Evolutionary conservation across 768 basidiomycete genomes (phyloP).

Genomic region (Udeniomyces megalosporus): DNA sequence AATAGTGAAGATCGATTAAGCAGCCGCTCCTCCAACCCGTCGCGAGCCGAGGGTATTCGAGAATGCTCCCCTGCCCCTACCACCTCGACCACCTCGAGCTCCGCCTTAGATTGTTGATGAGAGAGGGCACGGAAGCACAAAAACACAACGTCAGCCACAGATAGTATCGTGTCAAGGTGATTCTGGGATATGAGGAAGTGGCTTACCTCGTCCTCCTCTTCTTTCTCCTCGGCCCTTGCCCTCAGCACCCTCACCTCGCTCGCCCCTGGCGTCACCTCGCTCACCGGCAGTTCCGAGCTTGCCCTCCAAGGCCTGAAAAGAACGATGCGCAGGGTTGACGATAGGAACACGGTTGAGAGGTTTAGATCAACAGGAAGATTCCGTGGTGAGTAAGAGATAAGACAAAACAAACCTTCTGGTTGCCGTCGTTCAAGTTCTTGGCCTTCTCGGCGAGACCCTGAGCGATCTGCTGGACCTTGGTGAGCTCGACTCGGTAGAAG

Average conservation of each 20-base stretch:
- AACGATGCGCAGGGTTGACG: no score
- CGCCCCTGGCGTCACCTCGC: constrained; percentile 34
- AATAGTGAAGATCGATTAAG: no score
- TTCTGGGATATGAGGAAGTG: background rate
- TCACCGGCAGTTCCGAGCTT: constrained; percentile 46
- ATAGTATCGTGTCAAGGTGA: background rate
- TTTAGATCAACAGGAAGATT: no score
- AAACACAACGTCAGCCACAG: background rate
- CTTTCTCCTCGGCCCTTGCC: constrained; percentile 48
- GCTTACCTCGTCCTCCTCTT: constrained; percentile 32
- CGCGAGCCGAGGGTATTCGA: constrained; percentile 2
- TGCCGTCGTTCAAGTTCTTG: background rate
- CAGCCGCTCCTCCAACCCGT: constrained; percentile 1
- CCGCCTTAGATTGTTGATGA: no score
- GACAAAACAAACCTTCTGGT: background rate
- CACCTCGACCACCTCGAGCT: constrained; percentile 22
- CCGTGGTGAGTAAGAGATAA: no score
- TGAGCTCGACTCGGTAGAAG: constrained; percentile 80
- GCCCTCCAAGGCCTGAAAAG: constrained; percentile 42
- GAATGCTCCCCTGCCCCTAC: constrained; percentile 13
- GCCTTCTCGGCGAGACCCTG: constrained; percentile 69
- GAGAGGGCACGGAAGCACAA: no score
- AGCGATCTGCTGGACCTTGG: constrained; percentile 76
- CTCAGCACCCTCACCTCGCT: constrained; percentile 36
- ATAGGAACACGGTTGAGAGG: no score